These are phyloP conservation scores for Xerocomellus dryophilus DNA, from an alignment of 768 basidiomycete genomes.

Conservation along the genomic window DNA sequence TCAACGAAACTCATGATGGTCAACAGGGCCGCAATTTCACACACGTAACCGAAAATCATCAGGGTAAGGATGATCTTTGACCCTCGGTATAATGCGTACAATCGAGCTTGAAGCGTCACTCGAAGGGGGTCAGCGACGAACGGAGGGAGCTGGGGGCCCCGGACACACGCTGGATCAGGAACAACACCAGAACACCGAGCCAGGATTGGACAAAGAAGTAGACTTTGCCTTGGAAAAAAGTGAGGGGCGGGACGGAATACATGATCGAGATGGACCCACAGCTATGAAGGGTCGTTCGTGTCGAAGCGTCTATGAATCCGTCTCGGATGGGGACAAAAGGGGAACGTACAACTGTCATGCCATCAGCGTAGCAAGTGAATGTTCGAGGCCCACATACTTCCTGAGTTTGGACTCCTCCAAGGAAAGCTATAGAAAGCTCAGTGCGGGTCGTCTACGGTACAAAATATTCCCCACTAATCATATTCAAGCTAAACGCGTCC, in stretches of 20 bases:
- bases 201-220: constrained; percentile 15
- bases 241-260: neutral
- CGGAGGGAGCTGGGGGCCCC: neutral
- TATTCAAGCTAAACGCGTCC: constrained; percentile 5
- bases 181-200: constrained; percentile 6
- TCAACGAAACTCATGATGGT: constrained; percentile 6
- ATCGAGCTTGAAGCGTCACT: constrained; percentile 17
- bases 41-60: constrained; percentile 11
- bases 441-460: neutral
- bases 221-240: constrained; percentile 5
- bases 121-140: neutral
- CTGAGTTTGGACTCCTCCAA: constrained; percentile 3
- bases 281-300: neutral
- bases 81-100: constrained; percentile 13
- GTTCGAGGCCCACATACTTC: constrained; percentile 8
- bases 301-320: neutral
- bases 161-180: constrained; percentile 14
- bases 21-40: constrained; percentile 10
- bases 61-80: constrained; percentile 11
- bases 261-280: constrained; percentile 9
- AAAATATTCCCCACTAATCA: constrained; percentile 1
- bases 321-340: neutral
- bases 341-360: constrained; percentile 15
- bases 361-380: no score
- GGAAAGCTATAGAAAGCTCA: constrained; percentile 11